A percentile compares a stretch with the other conserved stretches of the same genome.
These are phyloP conservation scores for Aspergillus oerlinghausenensis DNA, from an alignment of 2,329 filamentous ascomycete genomes.

Conservation along the genomic window DNA sequence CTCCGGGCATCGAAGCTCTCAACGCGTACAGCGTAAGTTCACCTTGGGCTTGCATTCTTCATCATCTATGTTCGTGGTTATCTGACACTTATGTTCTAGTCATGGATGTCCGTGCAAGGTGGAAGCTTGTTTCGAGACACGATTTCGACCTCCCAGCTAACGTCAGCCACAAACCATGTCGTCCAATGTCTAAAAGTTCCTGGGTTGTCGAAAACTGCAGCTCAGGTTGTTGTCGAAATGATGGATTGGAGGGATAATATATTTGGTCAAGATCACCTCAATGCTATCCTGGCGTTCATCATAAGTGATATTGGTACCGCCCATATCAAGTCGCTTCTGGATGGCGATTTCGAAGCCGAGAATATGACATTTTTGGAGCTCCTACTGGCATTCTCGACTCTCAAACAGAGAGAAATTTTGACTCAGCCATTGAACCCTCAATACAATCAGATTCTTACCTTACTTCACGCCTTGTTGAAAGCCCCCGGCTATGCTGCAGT, in stretches of 20 bases:
- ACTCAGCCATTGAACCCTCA: conserved; percentile 26
- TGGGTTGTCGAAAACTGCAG: conserved; percentile 26
- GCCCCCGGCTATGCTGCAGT: conserved; percentile 38
- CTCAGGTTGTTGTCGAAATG: conserved; percentile 33
- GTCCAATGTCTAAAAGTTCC: conserved; percentile 23
- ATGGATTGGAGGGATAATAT: conserved; percentile 25
- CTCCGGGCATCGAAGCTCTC: conserved; percentile 31
- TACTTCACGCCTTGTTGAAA: conserved; percentile 37
- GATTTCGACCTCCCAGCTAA: conserved; percentile 15
- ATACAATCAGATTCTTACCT: conserved; percentile 30
- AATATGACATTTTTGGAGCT: conserved; percentile 39
- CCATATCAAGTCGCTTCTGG: conserved; percentile 28
- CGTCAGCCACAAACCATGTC: conserved; percentile 19
- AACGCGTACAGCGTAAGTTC: conserved; percentile 33
- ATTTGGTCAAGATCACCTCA: conserved; percentile 22
- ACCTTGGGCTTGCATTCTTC: background rate
- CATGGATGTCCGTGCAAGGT: conserved; percentile 32
- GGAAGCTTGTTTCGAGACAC: conserved; percentile 19
- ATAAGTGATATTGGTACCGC: conserved; percentile 29
- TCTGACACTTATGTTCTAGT: conserved; percentile 18
- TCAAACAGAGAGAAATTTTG: conserved; percentile 29
- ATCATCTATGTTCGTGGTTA: background rate
- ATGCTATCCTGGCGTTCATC: conserved; percentile 30
- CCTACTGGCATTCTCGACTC: conserved; percentile 32
- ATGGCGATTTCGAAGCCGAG: conserved; percentile 35